These are phyloP conservation scores for Mitragyna speciosa DNA, from an alignment of 257 asterid species.

Conservation along the genomic window DNA sequence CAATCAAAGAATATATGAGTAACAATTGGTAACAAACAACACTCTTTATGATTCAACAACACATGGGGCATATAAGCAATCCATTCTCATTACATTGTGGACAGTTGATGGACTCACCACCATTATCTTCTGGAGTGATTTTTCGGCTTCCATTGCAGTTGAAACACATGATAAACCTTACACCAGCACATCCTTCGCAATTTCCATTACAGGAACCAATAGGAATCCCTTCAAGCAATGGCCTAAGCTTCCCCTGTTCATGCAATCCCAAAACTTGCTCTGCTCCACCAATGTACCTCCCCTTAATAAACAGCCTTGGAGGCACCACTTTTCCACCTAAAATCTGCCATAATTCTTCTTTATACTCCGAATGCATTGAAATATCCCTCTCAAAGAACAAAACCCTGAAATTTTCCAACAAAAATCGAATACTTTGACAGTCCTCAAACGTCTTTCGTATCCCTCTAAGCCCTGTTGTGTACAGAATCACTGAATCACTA, in stretches of 20 bases:
- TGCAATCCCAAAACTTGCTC: slow-evolving; percentile 75
- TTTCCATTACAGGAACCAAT: slow-evolving; percentile 40
- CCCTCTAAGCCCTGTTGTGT: slow-evolving; percentile 91
- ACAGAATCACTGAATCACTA: slow-evolving; percentile 54
- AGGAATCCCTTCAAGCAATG: slow-evolving; percentile 72
- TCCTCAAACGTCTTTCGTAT: slow-evolving; percentile 82
- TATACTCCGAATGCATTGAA: slow-evolving; percentile 84
- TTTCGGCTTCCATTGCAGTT: slow-evolving; percentile 84
- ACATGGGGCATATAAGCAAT: slow-evolving; percentile 63
- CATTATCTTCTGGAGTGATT: slow-evolving; percentile 43
- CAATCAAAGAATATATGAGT: slow-evolving; percentile 13
- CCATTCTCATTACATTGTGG: slow-evolving; percentile 50
- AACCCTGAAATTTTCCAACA: slow-evolving; percentile 58
- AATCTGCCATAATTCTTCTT: slow-evolving; percentile 68
- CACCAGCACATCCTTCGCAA: slow-evolving; percentile 76
- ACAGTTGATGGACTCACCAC: slow-evolving; percentile 42
- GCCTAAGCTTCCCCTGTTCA: slow-evolving; percentile 76
- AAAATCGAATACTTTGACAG: slow-evolving; percentile 60
- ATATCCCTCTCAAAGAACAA: slow-evolving; percentile 73
- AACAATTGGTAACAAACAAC: not conserved
- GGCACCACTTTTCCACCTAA: slow-evolving; percentile 59
- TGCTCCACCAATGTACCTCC: slow-evolving; percentile 93
- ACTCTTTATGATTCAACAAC: slow-evolving; percentile 44
- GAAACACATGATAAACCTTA: slow-evolving; percentile 75
- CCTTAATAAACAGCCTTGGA: slow-evolving; percentile 79